Evolutionary conservation across 2,329 filamentous ascomycete species (phyloP), one percentile per base, ranked within the genome.

Genomic region (Penicillium oxalicum): DNA sequence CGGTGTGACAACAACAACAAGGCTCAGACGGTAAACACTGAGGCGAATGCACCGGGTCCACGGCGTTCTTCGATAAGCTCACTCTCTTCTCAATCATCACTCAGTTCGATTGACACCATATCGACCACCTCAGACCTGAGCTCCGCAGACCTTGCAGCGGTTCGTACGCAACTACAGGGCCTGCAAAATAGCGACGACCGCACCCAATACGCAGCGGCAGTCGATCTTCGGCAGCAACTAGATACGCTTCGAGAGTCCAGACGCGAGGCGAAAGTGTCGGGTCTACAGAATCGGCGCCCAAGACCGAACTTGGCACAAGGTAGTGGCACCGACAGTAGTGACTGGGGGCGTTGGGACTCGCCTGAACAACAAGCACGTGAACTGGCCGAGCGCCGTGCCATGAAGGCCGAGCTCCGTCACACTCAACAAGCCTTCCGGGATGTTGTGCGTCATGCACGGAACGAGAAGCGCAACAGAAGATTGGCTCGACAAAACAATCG

Each of bases 401-500:
- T 70, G 46, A 71, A 69, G 47, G 62, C 65, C 38, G 69, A 72
- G 51, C 58, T 68, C 45, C 59, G 61, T n/a, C 61, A 62, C 1
- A 65, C 69, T 5, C 65, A 61, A 38, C 63, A 70, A 42, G 67
- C 67, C 4, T 71, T 72, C 50, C 56, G 61, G 8, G 64, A 67
- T 7, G 56, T 70, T 5, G 51, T 67, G 12, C 60, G 61, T 4
- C 63, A 67, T 4, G 67, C 69, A 1, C 58, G 67, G n/a, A 61
- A 67, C 6, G 68, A 70, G 49, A 61, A 67, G 42, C 62, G 61
- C 3, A 65, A 66, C 13, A 48, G 59, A n/a, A 53, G 57, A 29
- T 56, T 59, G 24, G 49, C 50, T 32, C 60, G 56, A 28, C 54
- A 59, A 24, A 60, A 51, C 33, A 59, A 57, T 9, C 52, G 50